Evolutionary conservation across 371 early-diverging fungal species (phyloP).

Genomic region (Rhizopus delemar): DNA sequence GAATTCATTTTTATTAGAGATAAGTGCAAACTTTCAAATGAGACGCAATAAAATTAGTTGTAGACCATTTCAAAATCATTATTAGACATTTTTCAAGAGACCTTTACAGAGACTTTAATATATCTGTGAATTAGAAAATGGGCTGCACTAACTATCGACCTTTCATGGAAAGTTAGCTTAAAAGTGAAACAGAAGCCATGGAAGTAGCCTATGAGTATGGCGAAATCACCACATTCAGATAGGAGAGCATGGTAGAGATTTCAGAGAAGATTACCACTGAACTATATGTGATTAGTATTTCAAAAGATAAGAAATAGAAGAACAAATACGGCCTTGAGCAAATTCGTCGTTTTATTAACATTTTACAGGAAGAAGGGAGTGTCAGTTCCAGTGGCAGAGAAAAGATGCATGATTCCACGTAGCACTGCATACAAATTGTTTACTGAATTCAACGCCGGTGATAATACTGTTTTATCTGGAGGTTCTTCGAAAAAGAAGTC

Average conservation of each 20-base stretch:
- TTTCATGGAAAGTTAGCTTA: constrained; percentile 12
- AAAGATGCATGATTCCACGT: constrained; percentile 4
- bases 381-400: constrained; percentile 1
- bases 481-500: constrained; percentile 2
- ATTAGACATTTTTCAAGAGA: not conserved
- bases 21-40: no score
- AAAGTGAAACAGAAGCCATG: not conserved
- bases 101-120: not conserved
- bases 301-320: constrained; percentile 8
- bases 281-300: not conserved
- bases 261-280: constrained; percentile 2
- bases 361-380: constrained; percentile 7
- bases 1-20: no score
- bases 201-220: constrained; percentile 2
- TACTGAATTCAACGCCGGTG: not conserved
- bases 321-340: constrained; percentile 7
- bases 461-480: constrained; percentile 3
- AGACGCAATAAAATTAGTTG: no score
- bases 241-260: not conserved
- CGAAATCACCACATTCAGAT: constrained; percentile 6
- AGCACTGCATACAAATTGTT: constrained; percentile 5
- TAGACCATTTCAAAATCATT: no score
- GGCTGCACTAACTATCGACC: constrained; percentile 9
- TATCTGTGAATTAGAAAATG: constrained; percentile 5
- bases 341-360: constrained; percentile 8